Evolutionary conservation across 176 grass and related monocot genomes (phyloP), one percentile per base, ranked within the genome.

Genomic region (Cymbopogon citratus): DNA sequence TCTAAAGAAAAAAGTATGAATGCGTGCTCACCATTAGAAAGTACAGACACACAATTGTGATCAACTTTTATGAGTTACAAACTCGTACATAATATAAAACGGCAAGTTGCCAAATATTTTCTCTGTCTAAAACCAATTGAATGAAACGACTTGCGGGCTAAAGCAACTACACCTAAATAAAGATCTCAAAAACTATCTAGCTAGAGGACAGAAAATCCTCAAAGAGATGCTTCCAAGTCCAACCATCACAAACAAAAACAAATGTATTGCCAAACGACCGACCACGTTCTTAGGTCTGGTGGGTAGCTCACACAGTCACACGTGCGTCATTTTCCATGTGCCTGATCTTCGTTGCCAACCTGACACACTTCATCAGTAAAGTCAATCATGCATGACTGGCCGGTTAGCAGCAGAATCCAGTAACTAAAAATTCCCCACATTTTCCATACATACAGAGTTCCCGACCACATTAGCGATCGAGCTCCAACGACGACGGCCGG

Each of bases 291-390:
- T 67, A 29, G 12, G 25, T 79, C 78, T 29, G 33, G 75, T 66
- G 24, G 24, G 57, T 35, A 65, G 51, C 13, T 44, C 61, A 33
- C 86, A 83, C 39, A n/a, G n/a, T n/a, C n/a, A 41, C 86, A 83
- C 39, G 59, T 45, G 59, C 45, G 13, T 1, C 34, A 26, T 57
- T 79, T 66, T 54, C 15, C 69, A 83, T 21, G 35, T 27, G 70
- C 27, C n/a, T 15, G 36, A 7, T 26, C 57, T 73, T 83, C 21
- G 26, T 38, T 9, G 11, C 65, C 31, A 77, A 13, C 63, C 72
- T 38, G n/a, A 48, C 51, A 76, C 35, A 12, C 56, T 56, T 43
- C 76, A 13, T 66, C 73, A 48, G 1, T 19, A 38, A 1, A 29
- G 8, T 38, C n/a, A 79, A 33, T 33, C 28, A 18, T 73, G 29